Evolutionary conservation across 768 basidiomycete genomes (phyloP), one percentile per base, ranked within the genome.

Genomic region (Hericium erinaceus): DNA sequence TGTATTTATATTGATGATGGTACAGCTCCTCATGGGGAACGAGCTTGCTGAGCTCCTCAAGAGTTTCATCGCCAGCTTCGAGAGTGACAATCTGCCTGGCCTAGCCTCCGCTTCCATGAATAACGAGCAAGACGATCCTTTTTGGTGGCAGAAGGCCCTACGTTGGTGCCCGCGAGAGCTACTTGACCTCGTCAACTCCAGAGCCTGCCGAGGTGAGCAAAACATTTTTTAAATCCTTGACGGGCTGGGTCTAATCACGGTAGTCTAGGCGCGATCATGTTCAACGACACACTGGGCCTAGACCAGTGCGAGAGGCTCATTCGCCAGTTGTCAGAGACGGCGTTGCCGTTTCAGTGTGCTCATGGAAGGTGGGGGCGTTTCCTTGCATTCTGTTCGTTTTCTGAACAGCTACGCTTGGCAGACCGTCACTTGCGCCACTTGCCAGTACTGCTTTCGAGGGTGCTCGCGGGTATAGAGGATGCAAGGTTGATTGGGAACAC

Each of bases 291-390:
- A 0, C 75, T 99, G 52, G 81, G 75, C 13, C 55, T 73, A 7
- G 75, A 76, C 39, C 92, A 97, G 66, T 91, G 92, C 68, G 68
- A 78, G 62, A 73, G 76, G 50, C 78, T 99, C 44, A 76, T 98
- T 48, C 64, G 66, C 6, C 78, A 83, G 61, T 77, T 99, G 28
- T 77, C 85, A 9, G 68, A 78, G 60, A 92, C 92, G 2, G 76
- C 78, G 3, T 87, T 91, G 65, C 95, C 95, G 2, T 98, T 97
- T 71, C 91, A 92, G 68, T 99, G 97, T 72, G 97, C 97, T 37
- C 97, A 99, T 71, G 97, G 95, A 67, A 79, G 90, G 90, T 87
- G 40, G 24, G 70, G 57, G 52, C 5, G 15, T 22, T 48, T 40
- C 16, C 53, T 59, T 48, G 61, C 53, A 39, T 49, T 33, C 33